Base-by-base conservation (phyloP, 2,329 filamentous ascomycete species). In the Ophiostoma ips region DNA sequence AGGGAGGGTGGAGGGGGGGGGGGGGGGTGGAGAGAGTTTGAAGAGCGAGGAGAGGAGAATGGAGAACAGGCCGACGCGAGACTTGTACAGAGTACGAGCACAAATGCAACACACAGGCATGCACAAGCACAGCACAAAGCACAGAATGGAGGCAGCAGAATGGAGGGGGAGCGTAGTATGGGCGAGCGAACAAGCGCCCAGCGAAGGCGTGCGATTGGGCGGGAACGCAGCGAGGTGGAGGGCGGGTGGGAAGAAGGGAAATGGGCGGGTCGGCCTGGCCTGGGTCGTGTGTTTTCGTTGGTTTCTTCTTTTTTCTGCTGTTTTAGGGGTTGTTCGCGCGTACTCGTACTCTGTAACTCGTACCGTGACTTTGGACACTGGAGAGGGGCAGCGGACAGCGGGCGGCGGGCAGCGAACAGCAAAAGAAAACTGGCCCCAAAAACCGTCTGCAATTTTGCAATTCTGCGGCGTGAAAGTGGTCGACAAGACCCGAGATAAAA, bases 211-310 rank as follows among this genome's bases (percentile, higher is more conserved):
- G 40, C 30, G 46, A 51, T 51, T 51, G 50, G 50, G n/a, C 21
- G 18, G 28, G 28, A 34, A 45, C 40, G 46, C 48, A 37, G 49
- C 24, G 31, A 47, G n/a, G 36, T 50, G 34, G 49, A 46, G 49
- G 45, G 16, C 34, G 43, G 46, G 19, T 48, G 50, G 46, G 46
- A 21, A n/a, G n/a, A n/a, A n/a, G 50, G 48, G 38, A 13, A 34
- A 37, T 48, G 38, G 50, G 46, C 46, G 50, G 50, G 28, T 48
- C 34, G 48, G 49, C 37, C 43, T 37, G 28, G 48, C 43, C 41
- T 38, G 19, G 8, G 13, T 47, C 11, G n/a, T n/a, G n/a, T n/a
- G n/a, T 36, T 40, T 46, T 28, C 28, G 9, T 45, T 45, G 36
- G 21, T 37, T 46, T 43, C 13, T 19, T 37, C 15, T 34, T 34